Evolutionary conservation across 176 grass and related monocot genomes (phyloP).

Genomic region (Zea mays): DNA sequence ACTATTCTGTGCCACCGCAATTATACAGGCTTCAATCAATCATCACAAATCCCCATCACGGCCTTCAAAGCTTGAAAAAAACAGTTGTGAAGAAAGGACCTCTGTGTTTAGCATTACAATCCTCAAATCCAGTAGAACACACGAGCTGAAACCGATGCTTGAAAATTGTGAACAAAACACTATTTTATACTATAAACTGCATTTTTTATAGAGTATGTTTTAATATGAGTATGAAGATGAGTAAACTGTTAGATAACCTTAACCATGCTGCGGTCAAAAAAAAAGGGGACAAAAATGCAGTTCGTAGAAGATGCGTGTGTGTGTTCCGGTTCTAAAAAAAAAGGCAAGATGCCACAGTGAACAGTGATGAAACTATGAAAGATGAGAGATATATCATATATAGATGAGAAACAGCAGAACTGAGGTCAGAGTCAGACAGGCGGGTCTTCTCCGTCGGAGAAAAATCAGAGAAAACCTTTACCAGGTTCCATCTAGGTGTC

Average conservation of each 20-base stretch:
- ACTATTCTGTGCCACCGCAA: background rate
- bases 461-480: slow-evolving; percentile 15
- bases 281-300: background rate
- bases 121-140: background rate
- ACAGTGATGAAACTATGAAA: background rate
- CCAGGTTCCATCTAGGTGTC: background rate
- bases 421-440: background rate
- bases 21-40: slow-evolving; percentile 22
- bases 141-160: background rate
- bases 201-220: too few relatives aligned
- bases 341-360: background rate
- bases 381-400: background rate
- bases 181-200: background rate
- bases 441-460: slow-evolving; percentile 8
- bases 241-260: too few relatives aligned
- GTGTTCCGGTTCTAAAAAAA: background rate
- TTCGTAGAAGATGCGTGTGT: background rate
- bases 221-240: too few relatives aligned
- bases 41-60: slow-evolving; percentile 28
- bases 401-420: background rate
- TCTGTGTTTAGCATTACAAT: background rate
- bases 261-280: background rate
- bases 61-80: background rate
- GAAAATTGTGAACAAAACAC: background rate
- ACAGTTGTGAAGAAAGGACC: background rate